Evolutionary conservation across 1,139 yeast genomes (phyloP).

Genomic region (Hansenula sp.): DNA sequence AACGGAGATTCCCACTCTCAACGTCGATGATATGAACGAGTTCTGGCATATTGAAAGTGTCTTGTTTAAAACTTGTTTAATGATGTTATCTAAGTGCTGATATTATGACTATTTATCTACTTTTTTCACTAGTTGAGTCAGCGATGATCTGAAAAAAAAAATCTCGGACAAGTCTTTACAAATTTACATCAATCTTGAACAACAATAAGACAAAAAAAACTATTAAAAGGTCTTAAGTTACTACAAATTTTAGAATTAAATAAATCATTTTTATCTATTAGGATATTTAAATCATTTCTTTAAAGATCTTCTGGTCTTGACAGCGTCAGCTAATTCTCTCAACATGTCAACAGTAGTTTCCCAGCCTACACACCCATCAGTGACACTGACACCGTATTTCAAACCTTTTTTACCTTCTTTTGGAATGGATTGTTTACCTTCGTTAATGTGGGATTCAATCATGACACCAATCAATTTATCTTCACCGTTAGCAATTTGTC

Average conservation of each 20-base stretch:
- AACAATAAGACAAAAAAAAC: not conserved
- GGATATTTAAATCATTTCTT: slow-evolving; percentile 3
- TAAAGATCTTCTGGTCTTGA: slow-evolving; percentile 64
- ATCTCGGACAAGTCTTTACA: not conserved
- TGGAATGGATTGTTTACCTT: slow-evolving; percentile 88
- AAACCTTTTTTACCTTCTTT: slow-evolving; percentile 65
- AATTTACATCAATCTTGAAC: not conserved
- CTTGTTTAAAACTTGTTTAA: too few species aligned
- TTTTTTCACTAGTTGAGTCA: not conserved
- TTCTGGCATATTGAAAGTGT: slow-evolving; percentile 17
- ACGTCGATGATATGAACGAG: slow-evolving; percentile 81
- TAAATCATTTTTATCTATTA: too few species aligned
- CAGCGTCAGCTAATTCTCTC: slow-evolving; percentile 74
- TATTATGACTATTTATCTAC: too few species aligned
- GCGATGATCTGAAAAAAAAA: not conserved
- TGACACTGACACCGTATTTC: slow-evolving; percentile 93
- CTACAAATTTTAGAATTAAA: too few species aligned
- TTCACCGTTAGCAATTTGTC: slow-evolving; percentile 81
- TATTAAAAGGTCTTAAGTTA: too few species aligned
- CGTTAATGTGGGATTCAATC: slow-evolving; percentile 92
- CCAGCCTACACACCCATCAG: slow-evolving; percentile 96
- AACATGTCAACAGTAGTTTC: slow-evolving; percentile 82
- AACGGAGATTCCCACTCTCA: slow-evolving; percentile 91
- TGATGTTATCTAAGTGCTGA: too few species aligned
- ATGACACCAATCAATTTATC: slow-evolving; percentile 81